Percentiles rank a stretch among this genome's conserved stretches.
These are phyloP conservation scores for Cicer judaicum DNA, from an alignment of 306 rosid genomes.

Conservation along the genomic window DNA sequence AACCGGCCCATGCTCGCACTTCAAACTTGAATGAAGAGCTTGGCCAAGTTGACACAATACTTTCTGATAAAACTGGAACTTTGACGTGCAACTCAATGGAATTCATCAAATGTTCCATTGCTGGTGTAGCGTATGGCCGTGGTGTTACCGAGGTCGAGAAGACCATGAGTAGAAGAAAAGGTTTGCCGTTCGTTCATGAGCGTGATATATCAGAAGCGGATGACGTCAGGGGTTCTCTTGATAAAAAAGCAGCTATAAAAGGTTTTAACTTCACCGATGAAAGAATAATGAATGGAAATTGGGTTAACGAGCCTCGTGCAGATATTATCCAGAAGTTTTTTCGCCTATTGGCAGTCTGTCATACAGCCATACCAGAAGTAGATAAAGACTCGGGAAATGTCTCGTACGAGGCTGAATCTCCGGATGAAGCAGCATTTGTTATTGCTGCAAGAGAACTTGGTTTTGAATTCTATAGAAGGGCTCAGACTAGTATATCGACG, in stretches of 20 bases:
- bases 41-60: slow-evolving; percentile 97
- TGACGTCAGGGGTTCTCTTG: slow-evolving; percentile 45
- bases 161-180: slow-evolving; percentile 59
- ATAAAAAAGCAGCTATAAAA: slow-evolving; percentile 55
- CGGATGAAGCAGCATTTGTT: slow-evolving; percentile 98
- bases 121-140: slow-evolving; percentile 91
- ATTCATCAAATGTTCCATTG: slow-evolving; percentile 93
- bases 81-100: slow-evolving; percentile 98
- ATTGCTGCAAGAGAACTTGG: slow-evolving; percentile 97
- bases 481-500: slow-evolving; percentile 80
- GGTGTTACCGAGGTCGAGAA: slow-evolving; percentile 87
- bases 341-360: slow-evolving; percentile 82
- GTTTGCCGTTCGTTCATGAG: slow-evolving; percentile 43
- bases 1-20: slow-evolving; percentile 92
- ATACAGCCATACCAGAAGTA: slow-evolving; percentile 94
- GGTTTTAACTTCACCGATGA: slow-evolving; percentile 91
- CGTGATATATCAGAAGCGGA: slow-evolving; percentile 11
- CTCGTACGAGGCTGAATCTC: slow-evolving; percentile 94
- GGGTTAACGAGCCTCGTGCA: slow-evolving; percentile 81
- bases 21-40: slow-evolving; percentile 98
- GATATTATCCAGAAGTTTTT: slow-evolving; percentile 71
- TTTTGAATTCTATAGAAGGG: slow-evolving; percentile 85
- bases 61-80: slow-evolving; percentile 98
- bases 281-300: slow-evolving; percentile 84
- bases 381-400: slow-evolving; percentile 69